Evolutionary conservation across 106 monocot genomes (phyloP), one percentile per base, ranked within the genome.

Genomic region (Posidonia australis): DNA sequence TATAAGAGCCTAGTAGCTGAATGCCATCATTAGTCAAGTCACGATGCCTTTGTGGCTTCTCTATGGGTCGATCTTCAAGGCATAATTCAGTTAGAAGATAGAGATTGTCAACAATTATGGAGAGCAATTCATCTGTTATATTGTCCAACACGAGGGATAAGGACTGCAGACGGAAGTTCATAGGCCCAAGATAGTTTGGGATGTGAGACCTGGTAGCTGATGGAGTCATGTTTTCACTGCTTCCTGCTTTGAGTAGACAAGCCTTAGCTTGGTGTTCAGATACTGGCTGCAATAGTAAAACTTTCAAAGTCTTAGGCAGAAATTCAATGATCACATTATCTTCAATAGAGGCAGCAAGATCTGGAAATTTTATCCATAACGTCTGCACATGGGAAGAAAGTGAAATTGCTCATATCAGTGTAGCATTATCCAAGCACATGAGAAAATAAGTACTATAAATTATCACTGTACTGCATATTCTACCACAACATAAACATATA

Each of bases 11-110:
- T 65, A 93, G 64, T 30, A 72, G 62, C 36, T 81, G 81, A 75
- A 93, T 75, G 1, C 89, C 93, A 19, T 21, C 63, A 65, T 88
- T 82, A 24, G 89, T 77, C 59, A 93, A 61, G 52, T 89, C 93
- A 63, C 71, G 51, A 23, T 56, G 43, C 44, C 52, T 42, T 62
- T 54, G 49, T 52, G 81, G 71, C 29, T 84, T 76, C 10, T 62
- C 53, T 9, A 23, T 6, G 42, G 77, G 86, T 59, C 62, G 75
- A 67, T 84, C 93, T 81, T 93, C 86, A 24, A 86, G 93, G 71
- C 77, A 81, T 5, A 93, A 67, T 22, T 81, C 81, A 49, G 61
- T 44, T 49, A 93, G 70, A 65, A 73, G 65, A 51, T 51, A 75
- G 45, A 93, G 73, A 62, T 49, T 83, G 6, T 20, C 41, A 18